phyloP scores from a whole-genome alignment of 2,329 filamentous ascomycete species.

The Fusarium xylarioides region DNA sequence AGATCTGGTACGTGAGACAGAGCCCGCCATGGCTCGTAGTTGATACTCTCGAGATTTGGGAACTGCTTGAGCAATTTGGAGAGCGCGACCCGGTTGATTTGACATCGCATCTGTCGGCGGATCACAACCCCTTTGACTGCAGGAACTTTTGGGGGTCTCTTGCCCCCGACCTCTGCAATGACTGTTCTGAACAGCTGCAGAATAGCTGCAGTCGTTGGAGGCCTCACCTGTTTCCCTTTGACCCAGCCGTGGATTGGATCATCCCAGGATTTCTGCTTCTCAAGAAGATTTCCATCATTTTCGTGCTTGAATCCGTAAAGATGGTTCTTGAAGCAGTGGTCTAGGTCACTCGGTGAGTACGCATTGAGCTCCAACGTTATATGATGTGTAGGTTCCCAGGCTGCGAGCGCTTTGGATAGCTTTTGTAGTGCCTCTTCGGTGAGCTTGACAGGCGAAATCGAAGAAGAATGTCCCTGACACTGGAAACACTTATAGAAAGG shows the following conservation, averaged over 20 bases:
- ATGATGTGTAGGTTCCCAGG: background rate
- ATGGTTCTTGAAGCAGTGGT: conserved; percentile 1
- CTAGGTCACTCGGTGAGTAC: background rate
- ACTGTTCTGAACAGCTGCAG: background rate
- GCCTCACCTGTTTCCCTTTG: background rate
- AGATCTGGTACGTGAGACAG: background rate
- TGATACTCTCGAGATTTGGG: background rate
- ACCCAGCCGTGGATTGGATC: background rate
- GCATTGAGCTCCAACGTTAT: background rate
- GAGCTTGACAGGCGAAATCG: accelerated
- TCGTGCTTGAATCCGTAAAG: background rate
- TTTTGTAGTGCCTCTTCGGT: background rate
- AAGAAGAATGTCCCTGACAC: background rate
- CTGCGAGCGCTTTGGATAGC: background rate
- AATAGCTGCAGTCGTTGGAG: background rate
- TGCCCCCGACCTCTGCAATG: accelerated
- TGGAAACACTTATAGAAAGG: background rate
- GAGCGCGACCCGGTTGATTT: background rate
- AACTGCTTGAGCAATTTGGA: background rate
- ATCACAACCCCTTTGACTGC: background rate
- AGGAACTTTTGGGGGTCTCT: background rate
- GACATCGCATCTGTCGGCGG: background rate
- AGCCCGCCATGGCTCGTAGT: background rate
- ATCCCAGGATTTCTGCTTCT: background rate
- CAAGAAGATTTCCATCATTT: background rate